Percentiles rank a stretch among this genome's conserved stretches.
These are phyloP conservation scores for Trypanosomatidae sp. DNA, from an alignment of 208 protist species.

Conservation along the genomic window DNA sequence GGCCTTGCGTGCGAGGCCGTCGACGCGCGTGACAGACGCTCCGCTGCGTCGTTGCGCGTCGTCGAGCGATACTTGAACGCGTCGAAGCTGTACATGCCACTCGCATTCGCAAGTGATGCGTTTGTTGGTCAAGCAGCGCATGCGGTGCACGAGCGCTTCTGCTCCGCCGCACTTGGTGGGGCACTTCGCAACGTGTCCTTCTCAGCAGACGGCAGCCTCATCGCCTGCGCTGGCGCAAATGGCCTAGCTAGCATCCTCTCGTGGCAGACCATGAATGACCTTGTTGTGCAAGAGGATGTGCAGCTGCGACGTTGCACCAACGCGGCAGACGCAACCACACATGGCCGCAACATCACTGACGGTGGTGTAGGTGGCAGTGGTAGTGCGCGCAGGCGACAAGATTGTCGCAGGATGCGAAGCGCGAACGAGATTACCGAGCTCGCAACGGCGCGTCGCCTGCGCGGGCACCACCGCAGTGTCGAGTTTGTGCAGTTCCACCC, in stretches of 20 bases:
- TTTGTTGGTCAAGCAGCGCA: conserved; percentile 28
- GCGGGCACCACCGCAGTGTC: conserved; percentile 50
- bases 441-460: conserved; percentile 44
- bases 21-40: conserved; percentile 12
- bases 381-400: too few relatives aligned
- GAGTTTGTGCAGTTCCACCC: conserved; percentile 77
- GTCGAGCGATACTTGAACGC: conserved; percentile 67
- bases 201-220: conserved; percentile 51
- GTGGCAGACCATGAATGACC: conserved; percentile 55
- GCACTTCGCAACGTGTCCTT: conserved; percentile 50
- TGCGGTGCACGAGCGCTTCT: conserved; percentile 53
- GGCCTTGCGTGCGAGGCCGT: conserved; percentile 33
- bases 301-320: too few relatives aligned
- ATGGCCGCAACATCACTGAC: too few relatives aligned
- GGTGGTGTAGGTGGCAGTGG: too few relatives aligned
- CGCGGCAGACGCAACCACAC: too few relatives aligned
- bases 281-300: too few relatives aligned
- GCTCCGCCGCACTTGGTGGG: conserved; percentile 46
- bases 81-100: conserved; percentile 59
- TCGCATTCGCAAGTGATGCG: conserved; percentile 34
- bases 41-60: conserved; percentile 27
- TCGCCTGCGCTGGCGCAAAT: conserved; percentile 50
- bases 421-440: conserved; percentile 78
- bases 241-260: conserved; percentile 54
- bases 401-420: too few relatives aligned